Conservation (phyloP, 805 yeast species). For the Wickerhamomyces queroliae region DNA sequence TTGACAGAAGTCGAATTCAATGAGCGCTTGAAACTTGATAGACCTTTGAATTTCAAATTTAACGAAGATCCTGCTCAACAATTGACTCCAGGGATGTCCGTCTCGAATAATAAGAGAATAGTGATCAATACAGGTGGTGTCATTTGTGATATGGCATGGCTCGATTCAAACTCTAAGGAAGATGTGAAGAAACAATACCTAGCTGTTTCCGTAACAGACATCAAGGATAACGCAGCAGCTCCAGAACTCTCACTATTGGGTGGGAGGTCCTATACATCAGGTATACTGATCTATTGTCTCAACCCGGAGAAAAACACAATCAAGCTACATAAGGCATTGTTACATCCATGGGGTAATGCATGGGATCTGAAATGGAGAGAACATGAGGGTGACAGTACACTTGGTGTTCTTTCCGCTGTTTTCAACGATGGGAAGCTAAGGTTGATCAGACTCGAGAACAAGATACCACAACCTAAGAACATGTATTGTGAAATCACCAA, state of each 20-base stretch:
- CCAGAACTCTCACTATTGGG: slow-evolving; percentile 22
- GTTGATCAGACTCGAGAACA: slow-evolving; percentile 32
- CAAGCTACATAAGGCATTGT: slow-evolving; percentile 24
- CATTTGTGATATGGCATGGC: slow-evolving; percentile 51
- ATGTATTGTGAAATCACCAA: slow-evolving; percentile 14
- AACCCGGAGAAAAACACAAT: slow-evolving; percentile 25
- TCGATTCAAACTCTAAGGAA: slow-evolving; percentile 23
- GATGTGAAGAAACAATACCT: slow-evolving; percentile 35
- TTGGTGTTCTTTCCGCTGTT: slow-evolving; percentile 44
- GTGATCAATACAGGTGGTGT: slow-evolving; percentile 46
- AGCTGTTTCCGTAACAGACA: slow-evolving; percentile 44
- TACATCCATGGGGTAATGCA: slow-evolving; percentile 40
- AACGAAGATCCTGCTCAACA: slow-evolving; percentile 7
- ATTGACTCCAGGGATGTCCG: slow-evolving; percentile 15
- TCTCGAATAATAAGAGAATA: slow-evolving; percentile 25
- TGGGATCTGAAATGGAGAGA: slow-evolving; percentile 33
- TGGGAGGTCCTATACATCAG: slow-evolving; percentile 27
- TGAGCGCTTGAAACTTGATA: slow-evolving; percentile 18
- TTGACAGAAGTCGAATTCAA: slow-evolving; percentile 20
- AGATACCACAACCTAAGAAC: background rate
- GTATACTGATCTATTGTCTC: slow-evolving; percentile 40
- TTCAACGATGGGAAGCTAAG: slow-evolving; percentile 56
- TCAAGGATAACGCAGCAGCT: slow-evolving; percentile 22
- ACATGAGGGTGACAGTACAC: slow-evolving; percentile 27
- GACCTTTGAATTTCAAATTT: slow-evolving; percentile 13